Base-by-base conservation (phyloP, 352 stramenopile species). In the Phytophthora melonis region DNA sequence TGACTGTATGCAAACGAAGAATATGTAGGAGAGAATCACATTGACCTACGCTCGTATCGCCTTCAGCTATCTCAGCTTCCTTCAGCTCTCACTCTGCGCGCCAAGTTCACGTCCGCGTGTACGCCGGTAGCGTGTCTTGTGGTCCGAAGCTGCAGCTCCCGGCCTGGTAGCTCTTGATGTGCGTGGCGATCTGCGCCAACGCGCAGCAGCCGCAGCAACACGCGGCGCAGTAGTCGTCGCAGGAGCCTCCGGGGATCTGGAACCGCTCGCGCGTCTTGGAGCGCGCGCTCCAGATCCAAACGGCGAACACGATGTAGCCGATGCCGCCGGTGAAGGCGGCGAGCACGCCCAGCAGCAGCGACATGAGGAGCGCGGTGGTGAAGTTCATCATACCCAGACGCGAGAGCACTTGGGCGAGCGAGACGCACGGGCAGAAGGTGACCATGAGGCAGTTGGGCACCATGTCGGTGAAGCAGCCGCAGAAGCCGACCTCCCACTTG, bases 151-250 rank as follows among this genome's bases (percentile, higher is more conserved):
- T 32, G 62, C 80, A 87, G 52, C 64, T 70, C 3, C 74, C 77
- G 19, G 77, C 71, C 45, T 59, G 68, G 66, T 84, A 87, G 64
- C 77, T 83, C 61, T 84, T 77, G 54, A 77, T 66, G 53, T 87
- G 80, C 6, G 74, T 83, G 7, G 80, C 77, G 63, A 84, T 80
- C 54, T 87, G 80, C 8, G 77, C 77, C 23, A 83, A n/a, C 23
- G 63, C 68, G 60, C 78, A 83, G 47, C 67, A 64, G 23, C 32
- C 61, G 60, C 75, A 81, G 23, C 57, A 72, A 30, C 70, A 58
- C n/a, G 69, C 50, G 25, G 57, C 63, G 11, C 52, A 63, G 50
- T 64, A 76, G 57, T 71, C 69, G 32, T 36, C 21, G 32, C 34
- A 64, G 49, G 30, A 72, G 9, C 43, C 60, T 19, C 62, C 62